Evolutionary conservation across 495 filamentous ascomycete genomes (phyloP).

Genomic region (Talaromyces borbonicus): DNA sequence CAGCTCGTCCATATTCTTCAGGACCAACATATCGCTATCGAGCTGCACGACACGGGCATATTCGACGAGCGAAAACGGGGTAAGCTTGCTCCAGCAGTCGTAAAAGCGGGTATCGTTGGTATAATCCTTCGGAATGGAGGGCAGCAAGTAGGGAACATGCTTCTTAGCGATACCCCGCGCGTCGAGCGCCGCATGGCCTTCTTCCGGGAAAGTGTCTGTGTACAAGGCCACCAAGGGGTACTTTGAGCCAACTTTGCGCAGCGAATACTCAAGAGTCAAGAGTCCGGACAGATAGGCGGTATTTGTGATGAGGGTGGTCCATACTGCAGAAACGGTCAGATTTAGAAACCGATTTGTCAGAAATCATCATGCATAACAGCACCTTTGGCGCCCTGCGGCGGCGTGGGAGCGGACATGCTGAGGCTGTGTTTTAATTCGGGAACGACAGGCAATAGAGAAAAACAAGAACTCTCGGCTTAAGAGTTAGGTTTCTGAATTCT

Average conservation of each 20-base stretch:
- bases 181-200: slow-evolving; percentile 54
- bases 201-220: slow-evolving; percentile 55
- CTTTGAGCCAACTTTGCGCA: slow-evolving; percentile 44
- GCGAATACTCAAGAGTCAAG: slow-evolving; percentile 59
- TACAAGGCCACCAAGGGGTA: slow-evolving; percentile 73
- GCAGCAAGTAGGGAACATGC: slow-evolving; percentile 53
- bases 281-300: slow-evolving; percentile 63
- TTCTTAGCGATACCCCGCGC: slow-evolving; percentile 51
- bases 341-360: background rate
- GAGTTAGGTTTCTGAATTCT: no score
- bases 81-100: slow-evolving; percentile 80
- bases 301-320: slow-evolving; percentile 75
- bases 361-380: background rate
- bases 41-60: slow-evolving; percentile 68
- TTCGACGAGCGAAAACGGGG: slow-evolving; percentile 57
- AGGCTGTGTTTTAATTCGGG: no score
- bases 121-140: slow-evolving; percentile 46
- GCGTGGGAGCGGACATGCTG: no score
- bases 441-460: no score
- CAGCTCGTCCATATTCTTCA: slow-evolving; percentile 75
- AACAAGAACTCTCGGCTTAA: no score
- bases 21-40: slow-evolving; percentile 77
- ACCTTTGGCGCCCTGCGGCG: slow-evolving; percentile 1
- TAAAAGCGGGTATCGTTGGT: slow-evolving; percentile 63
- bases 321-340: slow-evolving; percentile 32